Evolutionary conservation across 2,329 filamentous ascomycete species (phyloP).

Genomic region (Ophiostoma ulmi): DNA sequence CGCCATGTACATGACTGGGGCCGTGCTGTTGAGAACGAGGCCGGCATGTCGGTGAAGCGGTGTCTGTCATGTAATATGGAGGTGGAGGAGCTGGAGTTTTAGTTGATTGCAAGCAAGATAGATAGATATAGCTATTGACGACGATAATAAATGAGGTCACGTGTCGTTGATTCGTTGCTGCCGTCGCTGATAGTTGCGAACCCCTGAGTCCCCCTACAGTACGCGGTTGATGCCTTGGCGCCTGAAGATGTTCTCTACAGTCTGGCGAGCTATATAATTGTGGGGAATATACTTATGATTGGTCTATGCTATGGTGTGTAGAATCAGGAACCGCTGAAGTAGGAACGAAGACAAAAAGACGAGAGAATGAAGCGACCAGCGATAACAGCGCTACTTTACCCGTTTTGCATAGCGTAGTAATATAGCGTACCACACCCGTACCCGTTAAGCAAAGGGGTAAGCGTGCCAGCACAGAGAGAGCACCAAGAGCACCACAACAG

Average conservation of each 20-base stretch:
- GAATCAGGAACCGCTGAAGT: neutral
- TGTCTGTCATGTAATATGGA: conserved; percentile 73
- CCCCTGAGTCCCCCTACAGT: neutral
- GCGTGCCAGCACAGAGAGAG: neutral
- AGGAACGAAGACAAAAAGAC: neutral
- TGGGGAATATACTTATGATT: neutral
- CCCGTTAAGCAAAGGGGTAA: neutral
- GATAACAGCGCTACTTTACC: neutral
- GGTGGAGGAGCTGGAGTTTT: conserved; percentile 69
- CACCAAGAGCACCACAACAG: neutral
- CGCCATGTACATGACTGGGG: conserved; percentile 90
- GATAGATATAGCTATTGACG: neutral
- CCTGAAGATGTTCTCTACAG: conserved; percentile 29
- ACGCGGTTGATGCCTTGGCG: conserved; percentile 37
- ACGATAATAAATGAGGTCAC: conserved; percentile 10
- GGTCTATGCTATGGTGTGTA: neutral
- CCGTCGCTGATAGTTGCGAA: neutral
- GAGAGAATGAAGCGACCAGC: neutral
- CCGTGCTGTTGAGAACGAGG: conserved; percentile 60
- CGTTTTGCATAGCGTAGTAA: conserved; percentile 3
- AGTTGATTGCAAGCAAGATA: neutral
- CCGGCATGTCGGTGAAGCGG: conserved; percentile 74
- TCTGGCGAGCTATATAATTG: conserved; percentile 31
- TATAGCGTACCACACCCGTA: neutral
- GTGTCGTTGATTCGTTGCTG: neutral